Conservation (phyloP, 2,329 filamentous ascomycete genomes). For the Fusarium zealandicum region DNA sequence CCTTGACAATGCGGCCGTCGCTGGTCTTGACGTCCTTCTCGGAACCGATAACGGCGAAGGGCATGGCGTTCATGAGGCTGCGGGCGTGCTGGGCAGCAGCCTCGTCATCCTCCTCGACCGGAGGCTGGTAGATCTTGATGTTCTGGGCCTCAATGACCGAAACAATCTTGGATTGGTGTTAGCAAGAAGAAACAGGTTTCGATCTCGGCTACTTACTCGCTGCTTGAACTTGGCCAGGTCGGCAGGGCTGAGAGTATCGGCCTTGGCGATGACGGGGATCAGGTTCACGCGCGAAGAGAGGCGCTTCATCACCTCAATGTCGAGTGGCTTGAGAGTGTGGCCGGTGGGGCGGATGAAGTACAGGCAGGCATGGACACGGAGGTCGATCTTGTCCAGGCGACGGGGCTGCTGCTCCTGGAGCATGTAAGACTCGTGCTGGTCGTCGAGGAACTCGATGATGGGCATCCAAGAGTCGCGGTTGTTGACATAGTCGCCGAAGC, state of each 20-base stretch:
- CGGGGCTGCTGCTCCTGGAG: constrained; percentile 99
- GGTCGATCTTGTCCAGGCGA: constrained; percentile 97
- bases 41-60: constrained; percentile 97
- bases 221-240: constrained; percentile 95
- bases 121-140: constrained; percentile 99
- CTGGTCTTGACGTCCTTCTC: constrained; percentile 99
- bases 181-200: neutral
- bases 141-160: constrained; percentile 97
- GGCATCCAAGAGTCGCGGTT: constrained; percentile 99
- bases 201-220: constrained; percentile 67
- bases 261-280: constrained; percentile 98
- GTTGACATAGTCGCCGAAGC: constrained; percentile 99
- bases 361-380: constrained; percentile 96
- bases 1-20: constrained; percentile 97
- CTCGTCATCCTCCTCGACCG: constrained; percentile 97
- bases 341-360: constrained; percentile 99
- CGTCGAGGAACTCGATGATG: constrained; percentile 99
- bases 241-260: constrained; percentile 91
- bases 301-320: constrained; percentile 99
- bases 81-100: constrained; percentile 93
- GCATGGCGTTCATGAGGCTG: constrained; percentile 95
- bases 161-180: constrained; percentile 70
- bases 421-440: constrained; percentile 99
- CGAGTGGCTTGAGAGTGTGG: constrained; percentile 96
- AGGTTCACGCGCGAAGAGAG: constrained; percentile 97